phyloP scores from a whole-genome alignment of 1,139 yeast genomes.

The Debaryomyces subglobosus region DNA sequence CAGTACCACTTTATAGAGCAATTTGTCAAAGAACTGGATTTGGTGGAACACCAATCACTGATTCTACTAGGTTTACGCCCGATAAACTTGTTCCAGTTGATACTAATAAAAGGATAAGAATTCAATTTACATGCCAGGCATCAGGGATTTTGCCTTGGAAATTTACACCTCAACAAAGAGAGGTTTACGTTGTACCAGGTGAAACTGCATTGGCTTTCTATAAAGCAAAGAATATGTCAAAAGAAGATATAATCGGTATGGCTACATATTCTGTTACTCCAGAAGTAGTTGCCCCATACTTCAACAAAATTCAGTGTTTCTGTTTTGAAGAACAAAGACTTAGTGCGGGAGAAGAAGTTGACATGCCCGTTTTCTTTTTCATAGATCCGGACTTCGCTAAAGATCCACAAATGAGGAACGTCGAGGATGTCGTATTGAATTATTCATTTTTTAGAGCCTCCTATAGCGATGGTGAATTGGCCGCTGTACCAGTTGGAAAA shows the following conservation, averaged over 20 bases:
- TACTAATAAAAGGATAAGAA: constrained; percentile 75
- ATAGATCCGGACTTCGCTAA: constrained; percentile 97
- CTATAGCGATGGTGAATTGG: constrained; percentile 49
- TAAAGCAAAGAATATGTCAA: constrained; percentile 83
- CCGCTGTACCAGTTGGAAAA: constrained; percentile 41
- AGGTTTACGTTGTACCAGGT: constrained; percentile 93
- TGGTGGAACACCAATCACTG: constrained; percentile 95
- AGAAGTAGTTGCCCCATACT: constrained; percentile 93
- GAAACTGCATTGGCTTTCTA: constrained; percentile 97
- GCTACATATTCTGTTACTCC: constrained; percentile 97
- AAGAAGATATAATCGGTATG: constrained; percentile 95
- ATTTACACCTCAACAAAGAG: constrained; percentile 91
- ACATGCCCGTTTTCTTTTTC: constrained; percentile 98
- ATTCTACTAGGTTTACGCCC: constrained; percentile 73
- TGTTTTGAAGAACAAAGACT: constrained; percentile 96
- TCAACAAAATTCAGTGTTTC: constrained; percentile 95
- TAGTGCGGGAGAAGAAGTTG: constrained; percentile 96
- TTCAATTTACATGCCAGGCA: constrained; percentile 89
- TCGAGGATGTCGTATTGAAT: constrained; percentile 87
- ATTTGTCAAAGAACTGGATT: constrained; percentile 95
- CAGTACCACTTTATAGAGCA: constrained; percentile 91
- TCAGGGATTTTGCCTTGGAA: constrained; percentile 94
- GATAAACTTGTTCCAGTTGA: constrained; percentile 90
- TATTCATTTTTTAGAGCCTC: constrained; percentile 86
- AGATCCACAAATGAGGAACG: constrained; percentile 90